phyloP scores from a whole-genome alignment of 2,329 filamentous ascomycete species.

The Monascus ruber region DNA sequence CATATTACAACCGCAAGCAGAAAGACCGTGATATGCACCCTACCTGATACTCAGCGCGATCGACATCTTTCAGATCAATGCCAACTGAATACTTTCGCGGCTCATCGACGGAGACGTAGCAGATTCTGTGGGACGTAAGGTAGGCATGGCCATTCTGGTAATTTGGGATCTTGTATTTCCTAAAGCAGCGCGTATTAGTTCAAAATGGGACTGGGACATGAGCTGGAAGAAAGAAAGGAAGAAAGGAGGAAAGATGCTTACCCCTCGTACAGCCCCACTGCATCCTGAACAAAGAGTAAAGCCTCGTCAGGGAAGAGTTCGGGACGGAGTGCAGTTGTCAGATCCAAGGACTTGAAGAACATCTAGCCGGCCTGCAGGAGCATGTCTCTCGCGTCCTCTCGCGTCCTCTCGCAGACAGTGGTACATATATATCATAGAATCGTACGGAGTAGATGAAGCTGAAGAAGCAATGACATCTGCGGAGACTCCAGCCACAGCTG shows the following conservation, averaged over 20 bases:
- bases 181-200: constrained; percentile 26
- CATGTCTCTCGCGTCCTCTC: constrained; percentile 10
- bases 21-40: constrained; percentile 9
- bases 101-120: constrained; percentile 83
- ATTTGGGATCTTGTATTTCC: constrained; percentile 88
- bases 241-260: constrained; percentile 36
- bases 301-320: constrained; percentile 87
- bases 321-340: constrained; percentile 91
- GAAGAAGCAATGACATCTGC: not conserved
- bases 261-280: constrained; percentile 96
- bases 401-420: not conserved
- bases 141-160: constrained; percentile 96
- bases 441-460: no score
- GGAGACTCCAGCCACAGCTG: not conserved
- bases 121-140: constrained; percentile 86
- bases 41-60: constrained; percentile 82
- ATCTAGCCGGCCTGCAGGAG: constrained; percentile 53
- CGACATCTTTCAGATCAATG: constrained; percentile 80
- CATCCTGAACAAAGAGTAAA: constrained; percentile 91
- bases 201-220: not conserved
- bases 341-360: constrained; percentile 91
- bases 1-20: not conserved
- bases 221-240: not conserved
- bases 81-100: constrained; percentile 75
- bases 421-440: not conserved